phyloP scores from a whole-genome alignment of 257 asterid species.

The Gentiana macrophylla region DNA sequence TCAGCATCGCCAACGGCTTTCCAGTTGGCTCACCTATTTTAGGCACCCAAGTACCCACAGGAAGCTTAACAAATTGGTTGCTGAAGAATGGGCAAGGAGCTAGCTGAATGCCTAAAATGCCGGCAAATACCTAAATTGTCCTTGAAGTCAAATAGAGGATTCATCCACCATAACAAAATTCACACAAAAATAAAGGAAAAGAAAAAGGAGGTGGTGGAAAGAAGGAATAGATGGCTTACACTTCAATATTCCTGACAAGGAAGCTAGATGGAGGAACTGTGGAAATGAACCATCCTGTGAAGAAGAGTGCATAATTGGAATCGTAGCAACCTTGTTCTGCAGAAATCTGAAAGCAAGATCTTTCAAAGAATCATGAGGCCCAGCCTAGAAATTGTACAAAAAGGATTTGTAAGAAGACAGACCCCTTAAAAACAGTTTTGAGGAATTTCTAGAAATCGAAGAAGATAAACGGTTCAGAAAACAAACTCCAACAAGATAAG shows the following conservation, averaged over 20 bases:
- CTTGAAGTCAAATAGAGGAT: no score
- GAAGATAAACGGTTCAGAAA: no score
- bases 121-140: conserved; percentile 51
- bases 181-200: no score
- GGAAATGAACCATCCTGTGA: conserved; percentile 53
- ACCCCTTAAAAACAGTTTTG: no score
- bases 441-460: no score
- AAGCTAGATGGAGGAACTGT: conserved; percentile 63
- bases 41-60: conserved; percentile 76
- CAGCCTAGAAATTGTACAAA: conserved; percentile 35
- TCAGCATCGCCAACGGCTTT: conserved; percentile 52
- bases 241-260: conserved; percentile 62
- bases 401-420: background rate
- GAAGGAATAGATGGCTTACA: conserved; percentile 28
- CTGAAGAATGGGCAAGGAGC: conserved; percentile 69
- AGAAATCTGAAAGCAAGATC: conserved; percentile 57
- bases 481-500: no score
- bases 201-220: no score
- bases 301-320: conserved; percentile 61
- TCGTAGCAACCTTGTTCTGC: conserved; percentile 46
- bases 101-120: conserved; percentile 60
- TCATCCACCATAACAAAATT: no score
- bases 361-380: conserved; percentile 55
- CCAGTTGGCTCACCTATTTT: conserved; percentile 57
- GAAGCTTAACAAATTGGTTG: conserved; percentile 57